phyloP scores from a whole-genome alignment of 495 filamentous ascomycete genomes.

The Penicillium waksmanii region DNA sequence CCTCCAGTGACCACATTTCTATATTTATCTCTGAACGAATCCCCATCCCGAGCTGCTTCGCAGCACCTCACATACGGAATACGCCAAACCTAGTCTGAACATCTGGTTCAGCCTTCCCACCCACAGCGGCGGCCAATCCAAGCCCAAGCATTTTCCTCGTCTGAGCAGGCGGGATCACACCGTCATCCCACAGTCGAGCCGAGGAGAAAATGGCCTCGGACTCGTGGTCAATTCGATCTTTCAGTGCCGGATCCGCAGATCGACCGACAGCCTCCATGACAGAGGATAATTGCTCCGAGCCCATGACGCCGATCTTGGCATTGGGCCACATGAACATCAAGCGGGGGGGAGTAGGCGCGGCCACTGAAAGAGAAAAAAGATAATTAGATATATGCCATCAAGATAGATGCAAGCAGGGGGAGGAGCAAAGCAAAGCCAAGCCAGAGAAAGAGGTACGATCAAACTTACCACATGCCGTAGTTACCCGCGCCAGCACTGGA shows the following conservation, averaged over 20 bases:
- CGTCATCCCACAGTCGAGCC: conserved; percentile 95
- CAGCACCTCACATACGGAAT: conserved; percentile 78
- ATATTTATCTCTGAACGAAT: conserved; percentile 4
- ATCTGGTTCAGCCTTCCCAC: conserved; percentile 61
- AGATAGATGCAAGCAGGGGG: not conserved
- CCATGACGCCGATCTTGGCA: conserved; percentile 94
- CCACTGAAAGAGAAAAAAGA: conserved; percentile 55
- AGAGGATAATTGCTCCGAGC: conserved; percentile 83
- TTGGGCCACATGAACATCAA: conserved; percentile 99
- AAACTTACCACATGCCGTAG: conserved; percentile 79
- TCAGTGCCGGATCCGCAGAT: conserved; percentile 77
- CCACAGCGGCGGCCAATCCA: conserved; percentile 76
- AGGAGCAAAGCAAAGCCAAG: not conserved
- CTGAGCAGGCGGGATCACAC: conserved; percentile 87
- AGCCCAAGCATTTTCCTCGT: conserved; percentile 83
- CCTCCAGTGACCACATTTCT: not conserved
- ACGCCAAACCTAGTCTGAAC: conserved; percentile 83
- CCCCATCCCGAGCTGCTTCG: not conserved
- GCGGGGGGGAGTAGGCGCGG: conserved; percentile 84
- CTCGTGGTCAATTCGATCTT: conserved; percentile 84
- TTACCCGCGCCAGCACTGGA: conserved; percentile 75
- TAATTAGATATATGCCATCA: not conserved
- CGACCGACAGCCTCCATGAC: conserved; percentile 97
- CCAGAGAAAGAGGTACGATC: not conserved
- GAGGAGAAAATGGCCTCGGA: conserved; percentile 86